Base-by-base conservation (phyloP, 345 rosid species). In the Pistacia vera region DNA sequence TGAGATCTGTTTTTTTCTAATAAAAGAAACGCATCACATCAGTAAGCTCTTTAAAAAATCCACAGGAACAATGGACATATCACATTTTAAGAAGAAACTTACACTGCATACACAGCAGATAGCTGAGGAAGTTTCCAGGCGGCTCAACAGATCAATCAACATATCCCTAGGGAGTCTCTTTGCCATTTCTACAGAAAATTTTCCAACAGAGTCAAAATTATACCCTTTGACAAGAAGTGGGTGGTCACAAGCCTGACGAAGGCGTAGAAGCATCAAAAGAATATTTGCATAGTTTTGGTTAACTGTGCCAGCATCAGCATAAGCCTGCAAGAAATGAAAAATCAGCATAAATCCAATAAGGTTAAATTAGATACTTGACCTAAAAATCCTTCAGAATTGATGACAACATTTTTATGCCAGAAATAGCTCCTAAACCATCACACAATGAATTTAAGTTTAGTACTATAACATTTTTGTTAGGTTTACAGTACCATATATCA, bases 171-270 rank as follows among this genome's bases (percentile, higher is more conserved):
- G 88, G 44, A 95, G 90, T 52, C 65, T 82, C 81, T 84, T 89
- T 6, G 86, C 97, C 88, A 89, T 89, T 78, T 88, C 90, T 46
- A 78, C 83, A 68, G 99, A 92, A 76, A 30, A 82, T 79, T 93
- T 91, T 71, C 86, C 91, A 70, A 87, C 87, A 68, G 88, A 87
- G 69, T 86, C 88, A 66, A 95, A 84, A 82, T 69, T 79, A 80
- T 76, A 80, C 77, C 81, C 84, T 83, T 90, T 89, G 44, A 90
- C 94, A 70, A 95, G 98, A 77, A 85, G 77, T 28, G 99, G 99
- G 77, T 95, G 98, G 79, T 92, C 98, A 85, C 99, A 93, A 79
- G 99, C 99, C 82, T 93, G 98, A 70, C 99, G 96, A 52, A 95
- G 93, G 72, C 97, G 96, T 84, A 95, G 86, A 83, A 95, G 98